These are phyloP conservation scores for Cladophialophora chaetospira DNA, from an alignment of 2,329 filamentous ascomycete species.

Conservation along the genomic window DNA sequence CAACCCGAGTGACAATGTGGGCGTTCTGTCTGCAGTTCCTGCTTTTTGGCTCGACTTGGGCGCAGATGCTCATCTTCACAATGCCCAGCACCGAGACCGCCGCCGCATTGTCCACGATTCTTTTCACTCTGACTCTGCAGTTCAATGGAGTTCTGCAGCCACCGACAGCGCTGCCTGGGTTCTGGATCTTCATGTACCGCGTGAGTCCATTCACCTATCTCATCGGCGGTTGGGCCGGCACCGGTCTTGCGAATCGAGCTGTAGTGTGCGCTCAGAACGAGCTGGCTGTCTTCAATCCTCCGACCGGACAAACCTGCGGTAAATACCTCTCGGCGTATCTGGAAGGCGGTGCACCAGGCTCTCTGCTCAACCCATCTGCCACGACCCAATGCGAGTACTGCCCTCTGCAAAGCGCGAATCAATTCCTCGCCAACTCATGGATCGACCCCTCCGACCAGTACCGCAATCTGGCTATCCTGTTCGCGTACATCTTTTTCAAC, in stretches of 20 bases:
- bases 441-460: constrained; percentile 62
- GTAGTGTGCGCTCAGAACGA: constrained; percentile 72
- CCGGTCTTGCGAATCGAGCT: constrained; percentile 65
- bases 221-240: constrained; percentile 69
- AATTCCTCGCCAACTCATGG: constrained; percentile 48
- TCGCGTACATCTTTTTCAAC: constrained; percentile 62
- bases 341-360: constrained; percentile 47
- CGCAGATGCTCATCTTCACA: constrained; percentile 77
- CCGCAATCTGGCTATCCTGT: constrained; percentile 69
- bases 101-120: constrained; percentile 72
- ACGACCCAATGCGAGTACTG: constrained; percentile 62
- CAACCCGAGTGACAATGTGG: constrained; percentile 37
- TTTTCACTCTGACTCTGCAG: constrained; percentile 72
- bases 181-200: constrained; percentile 82
- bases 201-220: constrained; percentile 81
- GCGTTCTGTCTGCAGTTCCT: constrained; percentile 74
- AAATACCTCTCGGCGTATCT: constrained; percentile 58
- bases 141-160: constrained; percentile 73
- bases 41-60: constrained; percentile 72
- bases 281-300: constrained; percentile 46
- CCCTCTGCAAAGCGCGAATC: constrained; percentile 41
- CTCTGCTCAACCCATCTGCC: constrained; percentile 63
- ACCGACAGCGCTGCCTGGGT: constrained; percentile 61
- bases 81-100: constrained; percentile 67
- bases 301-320: constrained; percentile 58